Evolutionary conservation across 805 yeast genomes (phyloP).

Genomic region (Yarrowia deformans): DNA sequence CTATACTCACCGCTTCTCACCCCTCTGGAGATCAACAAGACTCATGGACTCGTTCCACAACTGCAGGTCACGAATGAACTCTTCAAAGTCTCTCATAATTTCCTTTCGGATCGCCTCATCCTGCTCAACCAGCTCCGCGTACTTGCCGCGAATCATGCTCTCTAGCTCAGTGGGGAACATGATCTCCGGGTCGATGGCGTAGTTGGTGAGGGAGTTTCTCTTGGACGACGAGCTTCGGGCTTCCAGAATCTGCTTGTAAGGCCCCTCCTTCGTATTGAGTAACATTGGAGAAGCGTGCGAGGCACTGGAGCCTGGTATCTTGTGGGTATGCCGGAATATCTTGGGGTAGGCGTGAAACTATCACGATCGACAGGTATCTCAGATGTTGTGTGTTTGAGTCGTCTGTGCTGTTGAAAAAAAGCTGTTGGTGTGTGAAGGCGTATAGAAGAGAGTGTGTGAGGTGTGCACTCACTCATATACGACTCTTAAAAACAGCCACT

Average conservation of each 20-base stretch:
- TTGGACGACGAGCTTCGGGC: conserved; percentile 17
- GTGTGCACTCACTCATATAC: neutral
- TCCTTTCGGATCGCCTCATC: conserved; percentile 26
- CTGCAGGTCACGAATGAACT: conserved; percentile 21
- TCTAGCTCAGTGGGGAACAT: conserved; percentile 26
- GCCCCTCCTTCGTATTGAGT: conserved; percentile 22
- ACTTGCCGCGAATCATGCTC: conserved; percentile 35
- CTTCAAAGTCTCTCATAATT: conserved; percentile 31
- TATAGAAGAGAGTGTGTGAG: neutral
- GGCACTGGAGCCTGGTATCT: conserved; percentile 9
- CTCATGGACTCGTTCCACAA: conserved; percentile 34
- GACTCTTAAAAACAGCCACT: neutral
- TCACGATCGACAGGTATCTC: conserved; percentile 1
- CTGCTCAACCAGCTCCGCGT: conserved; percentile 24
- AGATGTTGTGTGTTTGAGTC: neutral
- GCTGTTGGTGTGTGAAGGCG: neutral
- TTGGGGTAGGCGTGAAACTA: conserved; percentile 5
- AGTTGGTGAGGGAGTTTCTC: conserved; percentile 17
- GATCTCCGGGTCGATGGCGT: conserved; percentile 28
- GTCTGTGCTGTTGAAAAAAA: neutral
- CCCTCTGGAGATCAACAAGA: conserved; percentile 24
- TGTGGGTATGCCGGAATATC: neutral
- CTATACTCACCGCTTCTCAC: conserved; percentile 30
- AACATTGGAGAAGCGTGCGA: conserved; percentile 4
- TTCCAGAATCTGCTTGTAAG: conserved; percentile 32